These are phyloP conservation scores for Stagonosporopsis cucurbitacearum DNA, from an alignment of 2,329 filamentous ascomycete genomes.

Conservation along the genomic window DNA sequence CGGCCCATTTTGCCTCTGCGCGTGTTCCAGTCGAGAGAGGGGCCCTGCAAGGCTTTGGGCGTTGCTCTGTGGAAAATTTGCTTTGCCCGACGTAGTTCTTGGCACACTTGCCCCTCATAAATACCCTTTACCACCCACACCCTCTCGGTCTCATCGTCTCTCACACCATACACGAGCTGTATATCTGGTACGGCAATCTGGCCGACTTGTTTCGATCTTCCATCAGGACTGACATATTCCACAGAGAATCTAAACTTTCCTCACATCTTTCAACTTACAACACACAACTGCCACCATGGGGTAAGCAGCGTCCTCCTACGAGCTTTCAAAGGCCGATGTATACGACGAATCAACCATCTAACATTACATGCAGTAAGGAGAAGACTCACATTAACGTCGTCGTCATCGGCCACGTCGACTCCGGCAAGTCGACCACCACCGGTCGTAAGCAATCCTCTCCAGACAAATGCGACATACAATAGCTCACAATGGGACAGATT, in stretches of 20 bases:
- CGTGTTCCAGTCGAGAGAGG: conserved; percentile 14
- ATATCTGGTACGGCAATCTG: background rate
- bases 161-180: conserved; percentile 11
- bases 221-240: background rate
- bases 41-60: conserved; percentile 19
- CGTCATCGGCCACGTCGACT: conserved; percentile 99
- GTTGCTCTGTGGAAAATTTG: conserved; percentile 10
- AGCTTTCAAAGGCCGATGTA: background rate
- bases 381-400: conserved; percentile 95
- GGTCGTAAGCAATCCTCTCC: conserved; percentile 66
- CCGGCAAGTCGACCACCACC: conserved; percentile 97
- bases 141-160: background rate
- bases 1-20: conserved; percentile 3
- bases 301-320: conserved; percentile 53
- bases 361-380: conserved; percentile 73
- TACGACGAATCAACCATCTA: conserved; percentile 25
- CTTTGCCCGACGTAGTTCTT: conserved; percentile 11
- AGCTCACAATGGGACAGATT: conserved; percentile 63
- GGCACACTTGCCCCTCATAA: conserved; percentile 15
- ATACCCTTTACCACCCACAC: conserved; percentile 6
- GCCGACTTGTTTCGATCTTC: background rate
- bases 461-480: conserved; percentile 36
- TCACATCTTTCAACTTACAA: conserved; percentile 39
- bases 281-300: conserved; percentile 64
- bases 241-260: conserved; percentile 10